phyloP scores from a whole-genome alignment of 1,139 yeast genomes.

The Petasospora rhodanensis region DNA sequence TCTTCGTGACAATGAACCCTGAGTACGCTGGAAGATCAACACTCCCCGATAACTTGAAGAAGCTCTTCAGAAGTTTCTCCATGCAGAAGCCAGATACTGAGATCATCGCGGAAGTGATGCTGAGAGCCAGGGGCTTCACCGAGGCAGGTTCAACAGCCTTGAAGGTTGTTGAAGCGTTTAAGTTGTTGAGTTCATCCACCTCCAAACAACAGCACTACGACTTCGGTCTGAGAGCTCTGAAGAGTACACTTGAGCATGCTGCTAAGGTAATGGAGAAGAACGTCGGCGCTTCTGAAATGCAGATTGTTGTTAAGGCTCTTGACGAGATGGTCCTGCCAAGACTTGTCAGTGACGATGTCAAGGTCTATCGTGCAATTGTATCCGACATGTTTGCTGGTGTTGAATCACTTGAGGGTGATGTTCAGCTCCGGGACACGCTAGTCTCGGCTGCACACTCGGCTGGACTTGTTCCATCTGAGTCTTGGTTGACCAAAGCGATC shows the following conservation, averaged over 20 bases:
- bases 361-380: conserved; percentile 33
- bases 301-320: conserved; percentile 49
- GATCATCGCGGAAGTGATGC: conserved; percentile 65
- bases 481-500: conserved; percentile 52
- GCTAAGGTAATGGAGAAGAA: conserved; percentile 43
- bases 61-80: conserved; percentile 69
- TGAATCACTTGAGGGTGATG: conserved; percentile 19
- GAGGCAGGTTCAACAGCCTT: conserved; percentile 44
- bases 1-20: conserved; percentile 92
- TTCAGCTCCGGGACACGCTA: conserved; percentile 19
- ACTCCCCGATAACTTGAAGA: conserved; percentile 83
- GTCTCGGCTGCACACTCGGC: neutral
- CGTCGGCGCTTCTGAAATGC: conserved; percentile 30
- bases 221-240: conserved; percentile 82
- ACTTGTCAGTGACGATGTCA: conserved; percentile 48
- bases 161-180: conserved; percentile 54
- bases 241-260: conserved; percentile 57
- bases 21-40: conserved; percentile 78
- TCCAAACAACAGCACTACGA: conserved; percentile 76
- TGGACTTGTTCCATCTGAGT: conserved; percentile 5
- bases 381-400: conserved; percentile 28
- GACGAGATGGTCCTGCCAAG: conserved; percentile 63
- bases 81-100: conserved; percentile 71
- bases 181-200: conserved; percentile 33
- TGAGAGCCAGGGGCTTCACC: conserved; percentile 69